Evolutionary conservation across 345 rosid genomes (phyloP), one percentile per base, ranked within the genome.

Genomic region (Melastoma malabathricum): DNA sequence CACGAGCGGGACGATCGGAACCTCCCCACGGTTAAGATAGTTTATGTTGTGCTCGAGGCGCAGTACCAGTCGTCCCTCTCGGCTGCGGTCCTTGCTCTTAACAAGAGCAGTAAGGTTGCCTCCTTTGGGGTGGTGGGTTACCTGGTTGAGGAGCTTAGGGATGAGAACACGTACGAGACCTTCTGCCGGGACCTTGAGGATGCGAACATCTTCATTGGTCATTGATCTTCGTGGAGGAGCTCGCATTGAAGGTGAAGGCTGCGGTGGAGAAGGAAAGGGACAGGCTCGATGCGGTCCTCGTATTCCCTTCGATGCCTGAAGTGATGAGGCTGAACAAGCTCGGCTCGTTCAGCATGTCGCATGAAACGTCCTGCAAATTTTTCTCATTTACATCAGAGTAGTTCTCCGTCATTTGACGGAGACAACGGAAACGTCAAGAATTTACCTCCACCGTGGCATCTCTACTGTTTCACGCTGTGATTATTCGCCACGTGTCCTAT

Each of bases 251-350:
- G 61, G 89, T 92, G 14, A 87, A 84, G 59, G 69, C 71, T 20
- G 98, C 98, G 0, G 95, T 87, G 64, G 98, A 92, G 84, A 92
- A 81, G 55, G 79, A 87, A 44, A 79, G 96, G 74, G 96, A 87
- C 56, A 79, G 96, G 68, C 82, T 92, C 58, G 95, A 92, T 52
- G 95, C 98, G 3, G 98, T 92, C 52, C 75, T 92, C 50, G 96
- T 92, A 46, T 92, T 92, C 81, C 98, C 98, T 64, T 92, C 95
- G 31, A 92, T 92, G 98, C 98, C 98, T 34, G 98, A 87, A 68
- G 95, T 92, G 44, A 92, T 92, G 98, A 84, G 98, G 70, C 74
- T 92, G 0, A 92, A 87, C 79, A 92, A 92, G 59, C 68, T 92
- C 64, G 98, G 98, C 39, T 87, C 98, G 47, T 92, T 92, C 52